Evolutionary conservation across 1,139 yeast genomes (phyloP).

Genomic region (Saccharomycopsis crataegensis): DNA sequence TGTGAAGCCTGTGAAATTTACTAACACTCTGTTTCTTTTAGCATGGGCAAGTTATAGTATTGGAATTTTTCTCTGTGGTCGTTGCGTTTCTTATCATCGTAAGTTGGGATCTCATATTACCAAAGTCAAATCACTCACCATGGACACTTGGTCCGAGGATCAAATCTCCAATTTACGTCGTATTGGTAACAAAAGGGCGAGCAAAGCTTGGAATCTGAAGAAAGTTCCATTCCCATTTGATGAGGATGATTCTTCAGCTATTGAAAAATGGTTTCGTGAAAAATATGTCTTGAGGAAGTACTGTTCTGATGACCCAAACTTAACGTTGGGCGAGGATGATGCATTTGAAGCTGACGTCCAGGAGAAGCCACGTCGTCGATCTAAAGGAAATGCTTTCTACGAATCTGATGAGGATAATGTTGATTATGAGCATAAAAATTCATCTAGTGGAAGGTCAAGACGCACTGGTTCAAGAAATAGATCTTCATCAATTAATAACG

Average conservation of each 20-base stretch:
- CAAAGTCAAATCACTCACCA: conserved; percentile 66
- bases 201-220: conserved; percentile 53
- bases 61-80: conserved; percentile 67
- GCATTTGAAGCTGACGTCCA: neutral
- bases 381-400: conserved; percentile 2
- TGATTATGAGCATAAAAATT: neutral
- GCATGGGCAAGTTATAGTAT: conserved; percentile 41
- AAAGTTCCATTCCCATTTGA: conserved; percentile 64
- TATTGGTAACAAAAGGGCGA: conserved; percentile 58
- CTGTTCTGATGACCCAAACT: conserved; percentile 1
- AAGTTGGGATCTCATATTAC: conserved; percentile 63
- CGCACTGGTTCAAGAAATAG: too few relatives aligned
- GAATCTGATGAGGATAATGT: conserved; percentile 9
- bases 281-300: conserved; percentile 14
- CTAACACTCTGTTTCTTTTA: neutral
- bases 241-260: conserved; percentile 44
- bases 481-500: neutral
- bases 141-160: conserved; percentile 67
- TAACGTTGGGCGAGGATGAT: neutral
- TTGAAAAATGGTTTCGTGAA: conserved; percentile 17
- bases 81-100: conserved; percentile 74
- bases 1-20: neutral
- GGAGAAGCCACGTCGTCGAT: neutral
- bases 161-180: conserved; percentile 47
- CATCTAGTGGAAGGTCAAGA: neutral